phyloP scores from a whole-genome alignment of 1,139 yeast species.

The Sugiyamaella grinbergsii region DNA sequence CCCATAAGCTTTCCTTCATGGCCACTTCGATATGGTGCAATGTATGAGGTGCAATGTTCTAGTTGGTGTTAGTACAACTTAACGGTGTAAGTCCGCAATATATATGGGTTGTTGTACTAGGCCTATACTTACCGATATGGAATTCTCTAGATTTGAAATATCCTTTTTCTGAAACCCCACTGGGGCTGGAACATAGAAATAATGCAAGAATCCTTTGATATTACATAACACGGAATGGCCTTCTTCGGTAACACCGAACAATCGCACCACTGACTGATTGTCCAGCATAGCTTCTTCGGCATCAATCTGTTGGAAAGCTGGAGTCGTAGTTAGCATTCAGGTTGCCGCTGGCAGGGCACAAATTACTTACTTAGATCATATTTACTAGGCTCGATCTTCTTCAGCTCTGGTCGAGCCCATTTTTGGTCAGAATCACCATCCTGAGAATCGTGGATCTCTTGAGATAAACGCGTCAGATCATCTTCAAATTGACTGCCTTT shows the following conservation, averaged over 20 bases:
- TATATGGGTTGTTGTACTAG: no score
- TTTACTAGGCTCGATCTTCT: slow-evolving; percentile 48
- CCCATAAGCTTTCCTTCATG: slow-evolving; percentile 89
- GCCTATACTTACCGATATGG: slow-evolving; percentile 33
- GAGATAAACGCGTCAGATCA: slow-evolving; percentile 50
- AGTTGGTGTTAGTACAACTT: slow-evolving; percentile 1
- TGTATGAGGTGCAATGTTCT: slow-evolving; percentile 22
- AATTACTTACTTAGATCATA: slow-evolving; percentile 49
- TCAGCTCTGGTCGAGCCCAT: slow-evolving; percentile 65
- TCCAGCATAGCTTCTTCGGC: slow-evolving; percentile 73
- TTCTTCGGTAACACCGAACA: slow-evolving; percentile 86
- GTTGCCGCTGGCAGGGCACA: no score
- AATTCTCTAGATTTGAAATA: slow-evolving; percentile 51
- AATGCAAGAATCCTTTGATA: slow-evolving; percentile 86
- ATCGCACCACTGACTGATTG: slow-evolving; percentile 65
- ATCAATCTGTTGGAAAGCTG: slow-evolving; percentile 84
- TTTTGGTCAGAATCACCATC: slow-evolving; percentile 48
- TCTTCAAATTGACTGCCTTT: slow-evolving; percentile 49
- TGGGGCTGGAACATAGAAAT: slow-evolving; percentile 92
- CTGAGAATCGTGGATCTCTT: slow-evolving; percentile 35
- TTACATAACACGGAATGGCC: slow-evolving; percentile 90
- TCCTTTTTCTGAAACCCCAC: slow-evolving; percentile 64
- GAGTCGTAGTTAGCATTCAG: slow-evolving; percentile 12
- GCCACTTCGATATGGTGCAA: slow-evolving; percentile 60
- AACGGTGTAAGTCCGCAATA: no score